Conservation (phyloP, 106 monocot genomes). For the Cymbidium sinense region DNA sequence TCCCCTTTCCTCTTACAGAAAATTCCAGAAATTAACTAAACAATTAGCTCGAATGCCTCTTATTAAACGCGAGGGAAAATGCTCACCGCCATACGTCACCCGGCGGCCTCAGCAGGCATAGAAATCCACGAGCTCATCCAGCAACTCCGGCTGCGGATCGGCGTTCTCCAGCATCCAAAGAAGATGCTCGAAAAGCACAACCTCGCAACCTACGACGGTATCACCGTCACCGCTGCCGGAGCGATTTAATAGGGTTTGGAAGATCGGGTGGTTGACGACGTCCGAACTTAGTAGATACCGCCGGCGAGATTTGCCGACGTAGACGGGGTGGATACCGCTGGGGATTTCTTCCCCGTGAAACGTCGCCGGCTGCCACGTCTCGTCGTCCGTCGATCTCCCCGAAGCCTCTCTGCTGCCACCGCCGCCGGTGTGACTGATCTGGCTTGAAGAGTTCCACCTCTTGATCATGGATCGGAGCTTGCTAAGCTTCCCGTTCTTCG, state of each 20-base stretch:
- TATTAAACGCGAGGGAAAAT: background rate
- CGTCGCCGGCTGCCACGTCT: constrained; percentile 13
- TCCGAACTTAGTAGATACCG: constrained; percentile 39
- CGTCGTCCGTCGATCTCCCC: background rate
- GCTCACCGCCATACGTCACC: background rate
- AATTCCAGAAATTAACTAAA: background rate
- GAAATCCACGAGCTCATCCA: constrained; percentile 62
- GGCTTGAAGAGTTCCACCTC: constrained; percentile 48
- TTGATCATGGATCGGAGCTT: constrained; percentile 78
- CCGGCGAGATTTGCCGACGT: constrained; percentile 57
- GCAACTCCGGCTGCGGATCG: constrained; percentile 40
- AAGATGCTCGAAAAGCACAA: constrained; percentile 64
- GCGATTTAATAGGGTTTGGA: constrained; percentile 38
- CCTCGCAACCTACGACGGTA: constrained; percentile 51
- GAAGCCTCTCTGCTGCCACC: background rate
- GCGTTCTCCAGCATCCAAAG: constrained; percentile 73
- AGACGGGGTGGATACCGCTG: constrained; percentile 34
- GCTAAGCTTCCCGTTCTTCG: constrained; percentile 33
- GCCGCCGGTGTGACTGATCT: constrained; percentile 8
- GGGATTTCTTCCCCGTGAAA: constrained; percentile 27
- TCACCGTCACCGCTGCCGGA: constrained; percentile 16
- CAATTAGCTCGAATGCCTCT: background rate
- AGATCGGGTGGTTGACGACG: constrained; percentile 37
- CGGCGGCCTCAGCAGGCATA: constrained; percentile 33
- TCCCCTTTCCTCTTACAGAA: background rate